These are phyloP conservation scores for Boletus pseudopeckii DNA, from an alignment of 768 basidiomycete genomes.

Conservation along the genomic window DNA sequence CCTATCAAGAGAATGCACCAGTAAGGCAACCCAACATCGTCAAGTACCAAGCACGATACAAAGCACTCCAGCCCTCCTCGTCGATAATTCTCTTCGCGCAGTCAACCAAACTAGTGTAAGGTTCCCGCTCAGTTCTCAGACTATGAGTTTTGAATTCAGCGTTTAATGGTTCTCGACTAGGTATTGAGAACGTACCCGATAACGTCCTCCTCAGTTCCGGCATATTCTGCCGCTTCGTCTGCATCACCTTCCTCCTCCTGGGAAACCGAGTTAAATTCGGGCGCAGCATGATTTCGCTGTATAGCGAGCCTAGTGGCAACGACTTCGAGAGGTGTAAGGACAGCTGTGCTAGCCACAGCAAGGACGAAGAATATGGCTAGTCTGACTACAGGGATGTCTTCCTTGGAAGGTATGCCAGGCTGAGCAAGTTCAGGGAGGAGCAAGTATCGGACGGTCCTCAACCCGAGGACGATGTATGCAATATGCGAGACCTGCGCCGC, in stretches of 20 bases:
- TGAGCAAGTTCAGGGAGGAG: constrained; percentile 53
- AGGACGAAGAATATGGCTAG: constrained; percentile 55
- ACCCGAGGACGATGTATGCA: constrained; percentile 41
- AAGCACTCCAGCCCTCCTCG: constrained; percentile 70
- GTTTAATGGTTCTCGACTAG: not conserved
- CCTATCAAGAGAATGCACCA: constrained; percentile 42
- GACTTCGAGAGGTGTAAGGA: constrained; percentile 78
- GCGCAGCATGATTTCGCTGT: constrained; percentile 77
- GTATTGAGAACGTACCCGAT: constrained; percentile 56
- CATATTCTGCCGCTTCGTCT: constrained; percentile 59
- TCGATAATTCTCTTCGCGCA: constrained; percentile 72
- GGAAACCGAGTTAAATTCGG: constrained; percentile 69
- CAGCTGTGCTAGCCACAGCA: constrained; percentile 49
- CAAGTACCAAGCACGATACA: constrained; percentile 88
- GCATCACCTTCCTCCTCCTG: constrained; percentile 70
- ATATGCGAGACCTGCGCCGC: constrained; percentile 43
- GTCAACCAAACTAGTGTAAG: constrained; percentile 71
- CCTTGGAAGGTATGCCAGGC: constrained; percentile 30
- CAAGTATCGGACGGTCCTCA: constrained; percentile 44
- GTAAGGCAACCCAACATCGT: constrained; percentile 61
- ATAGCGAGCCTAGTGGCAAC: constrained; percentile 76
- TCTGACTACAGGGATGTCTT: constrained; percentile 48
- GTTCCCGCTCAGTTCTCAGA: constrained; percentile 72
- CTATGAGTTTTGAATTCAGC: constrained; percentile 34
- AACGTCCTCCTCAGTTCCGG: constrained; percentile 75